Evolutionary conservation across 2,329 filamentous ascomycete genomes (phyloP).

Genomic region (Sordariomycetes sp.): DNA sequence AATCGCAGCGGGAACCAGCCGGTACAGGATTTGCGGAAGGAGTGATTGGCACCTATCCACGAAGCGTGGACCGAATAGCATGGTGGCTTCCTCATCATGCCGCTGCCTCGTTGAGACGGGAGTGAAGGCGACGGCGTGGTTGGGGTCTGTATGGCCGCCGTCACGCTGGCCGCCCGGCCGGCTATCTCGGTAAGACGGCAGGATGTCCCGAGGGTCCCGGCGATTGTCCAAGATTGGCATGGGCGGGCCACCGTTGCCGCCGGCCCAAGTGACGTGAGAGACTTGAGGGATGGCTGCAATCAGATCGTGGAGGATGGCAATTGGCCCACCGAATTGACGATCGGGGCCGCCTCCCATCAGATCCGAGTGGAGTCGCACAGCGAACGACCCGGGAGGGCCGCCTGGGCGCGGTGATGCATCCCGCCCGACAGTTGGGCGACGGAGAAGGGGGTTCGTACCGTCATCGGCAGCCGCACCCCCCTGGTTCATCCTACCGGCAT

Average conservation of each 20-base stretch:
- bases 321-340: constrained; percentile 21
- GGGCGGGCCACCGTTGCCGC: constrained; percentile 30
- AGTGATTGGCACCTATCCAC: constrained; percentile 55
- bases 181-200: constrained; percentile 28
- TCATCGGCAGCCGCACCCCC: constrained; percentile 58
- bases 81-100: constrained; percentile 82
- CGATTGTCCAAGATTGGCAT: constrained; percentile 44
- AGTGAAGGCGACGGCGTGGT: constrained; percentile 67
- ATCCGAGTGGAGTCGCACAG: constrained; percentile 34
- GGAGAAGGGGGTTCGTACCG: constrained; percentile 76
- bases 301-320: constrained; percentile 44
- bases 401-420: constrained; percentile 37
- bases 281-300: constrained; percentile 37
- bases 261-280: constrained; percentile 3
- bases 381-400: constrained; percentile 38
- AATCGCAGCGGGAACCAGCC: constrained; percentile 75
- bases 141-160: constrained; percentile 43
- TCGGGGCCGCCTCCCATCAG: constrained; percentile 24
- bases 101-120: constrained; percentile 61
- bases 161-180: constrained; percentile 40
- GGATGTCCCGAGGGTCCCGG: constrained; percentile 42
- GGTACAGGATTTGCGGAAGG: constrained; percentile 58
- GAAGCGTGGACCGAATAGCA: constrained; percentile 58
- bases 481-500: constrained; percentile 21
- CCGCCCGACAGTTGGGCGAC: constrained; percentile 40